phyloP scores from a whole-genome alignment of 1,139 yeast genomes.

The Protomyces lactucae-debilis region DNA sequence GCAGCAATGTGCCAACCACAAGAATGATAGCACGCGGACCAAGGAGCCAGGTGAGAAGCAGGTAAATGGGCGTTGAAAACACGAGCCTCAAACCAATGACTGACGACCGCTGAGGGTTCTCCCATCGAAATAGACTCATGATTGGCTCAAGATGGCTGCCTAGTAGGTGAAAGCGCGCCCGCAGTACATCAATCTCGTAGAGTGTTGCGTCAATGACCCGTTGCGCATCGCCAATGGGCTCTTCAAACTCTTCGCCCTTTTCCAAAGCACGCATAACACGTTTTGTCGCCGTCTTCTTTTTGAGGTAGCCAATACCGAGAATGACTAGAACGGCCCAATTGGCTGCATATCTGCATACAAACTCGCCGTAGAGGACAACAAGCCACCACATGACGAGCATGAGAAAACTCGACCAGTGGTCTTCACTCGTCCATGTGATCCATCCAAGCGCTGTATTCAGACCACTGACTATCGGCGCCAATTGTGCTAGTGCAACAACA shows the following conservation, averaged over 20 bases:
- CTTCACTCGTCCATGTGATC: slow-evolving; percentile 25
- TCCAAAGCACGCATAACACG: slow-evolving; percentile 14
- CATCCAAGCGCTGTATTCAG: slow-evolving; percentile 8
- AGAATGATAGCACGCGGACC: slow-evolving; percentile 7
- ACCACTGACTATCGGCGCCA: slow-evolving; percentile 13
- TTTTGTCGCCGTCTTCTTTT: slow-evolving; percentile 20
- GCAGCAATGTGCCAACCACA: slow-evolving; percentile 11
- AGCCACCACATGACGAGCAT: slow-evolving; percentile 10
- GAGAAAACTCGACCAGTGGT: slow-evolving; percentile 24
- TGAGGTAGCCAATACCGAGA: slow-evolving; percentile 10
- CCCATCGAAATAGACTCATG: slow-evolving; percentile 4
- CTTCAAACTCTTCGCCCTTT: slow-evolving; percentile 7
- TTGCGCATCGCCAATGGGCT: slow-evolving; percentile 13
- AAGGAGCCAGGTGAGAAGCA: slow-evolving; percentile 13
- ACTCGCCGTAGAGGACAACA: slow-evolving; percentile 18
- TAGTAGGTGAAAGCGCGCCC: slow-evolving; percentile 20
- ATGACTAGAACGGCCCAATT: slow-evolving; percentile 5
- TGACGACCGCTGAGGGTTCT: slow-evolving; percentile 14
- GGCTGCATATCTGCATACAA: slow-evolving; percentile 19
- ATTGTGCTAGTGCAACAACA: slow-evolving; percentile 18
- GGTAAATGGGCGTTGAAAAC: slow-evolving; percentile 12
- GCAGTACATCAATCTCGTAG: slow-evolving; percentile 16
- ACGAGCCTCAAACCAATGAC: slow-evolving; percentile 14
- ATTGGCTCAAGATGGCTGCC: slow-evolving; percentile 9
- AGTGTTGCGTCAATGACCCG: slow-evolving; percentile 15